These are phyloP conservation scores for Craterostigma plantagineum DNA, from an alignment of 257 asterid genomes.

Conservation along the genomic window DNA sequence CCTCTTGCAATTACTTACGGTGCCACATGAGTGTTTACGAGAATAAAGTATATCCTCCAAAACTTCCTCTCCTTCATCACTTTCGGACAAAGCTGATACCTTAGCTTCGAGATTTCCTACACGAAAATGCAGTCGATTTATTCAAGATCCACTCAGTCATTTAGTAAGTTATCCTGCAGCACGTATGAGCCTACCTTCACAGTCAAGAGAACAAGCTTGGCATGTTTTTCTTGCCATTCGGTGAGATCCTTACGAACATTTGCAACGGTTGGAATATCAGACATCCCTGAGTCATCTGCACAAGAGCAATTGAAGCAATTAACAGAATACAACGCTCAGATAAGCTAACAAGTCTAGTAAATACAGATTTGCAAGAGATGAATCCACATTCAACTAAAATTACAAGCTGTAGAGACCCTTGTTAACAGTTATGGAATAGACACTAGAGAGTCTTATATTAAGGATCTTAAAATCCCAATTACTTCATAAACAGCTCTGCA, in stretches of 20 bases:
- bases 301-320: slow-evolving; percentile 12
- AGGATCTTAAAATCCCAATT: too few relatives aligned
- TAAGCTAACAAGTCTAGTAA: too few relatives aligned
- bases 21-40: slow-evolving; percentile 59
- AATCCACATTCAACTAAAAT: too few relatives aligned
- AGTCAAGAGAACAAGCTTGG: slow-evolving; percentile 67
- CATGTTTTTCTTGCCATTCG: slow-evolving; percentile 87
- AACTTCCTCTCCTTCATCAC: slow-evolving; percentile 85
- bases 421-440: too few relatives aligned
- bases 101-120: slow-evolving; percentile 75
- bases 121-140: slow-evolving; percentile 1
- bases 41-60: slow-evolving; percentile 90
- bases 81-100: slow-evolving; percentile 74
- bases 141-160: too few relatives aligned
- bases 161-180: too few relatives aligned
- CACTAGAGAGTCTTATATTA: too few relatives aligned
- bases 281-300: slow-evolving; percentile 68
- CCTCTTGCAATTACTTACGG: slow-evolving; percentile 36
- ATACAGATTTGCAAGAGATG: too few relatives aligned
- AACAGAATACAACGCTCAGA: slow-evolving; percentile 1
- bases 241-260: slow-evolving; percentile 87
- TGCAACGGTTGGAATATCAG: slow-evolving; percentile 63
- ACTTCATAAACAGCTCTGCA: too few relatives aligned
- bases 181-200: slow-evolving; percentile 45
- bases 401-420: too few relatives aligned